These are phyloP conservation scores for Chrysanthemum makinoi DNA, from an alignment of 129 eudicot genomes.

Conservation along the genomic window DNA sequence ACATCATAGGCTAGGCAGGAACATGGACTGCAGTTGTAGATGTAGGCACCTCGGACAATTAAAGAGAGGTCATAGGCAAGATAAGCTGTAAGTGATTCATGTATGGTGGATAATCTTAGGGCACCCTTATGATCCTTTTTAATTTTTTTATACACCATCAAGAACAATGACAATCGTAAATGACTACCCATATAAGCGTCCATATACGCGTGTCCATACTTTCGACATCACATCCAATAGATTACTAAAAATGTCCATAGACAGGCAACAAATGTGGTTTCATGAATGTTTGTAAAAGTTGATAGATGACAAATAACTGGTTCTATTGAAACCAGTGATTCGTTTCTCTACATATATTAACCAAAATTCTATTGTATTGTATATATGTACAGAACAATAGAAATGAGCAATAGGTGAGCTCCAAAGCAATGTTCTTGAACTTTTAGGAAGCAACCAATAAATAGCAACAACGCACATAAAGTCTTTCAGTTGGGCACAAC, in stretches of 20 bases:
- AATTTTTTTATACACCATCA: no score
- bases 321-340: no score
- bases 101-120: no score
- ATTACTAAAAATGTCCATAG: not conserved
- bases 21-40: slow-evolving; percentile 1
- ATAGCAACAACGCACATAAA: not conserved
- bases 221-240: not conserved
- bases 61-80: no score
- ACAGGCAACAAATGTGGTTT: not conserved
- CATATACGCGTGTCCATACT: not conserved
- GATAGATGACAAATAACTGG: no score
- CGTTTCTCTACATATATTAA: no score
- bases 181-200: not conserved
- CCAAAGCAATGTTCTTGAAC: not conserved
- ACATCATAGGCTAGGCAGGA: not conserved
- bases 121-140: no score
- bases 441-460: not conserved
- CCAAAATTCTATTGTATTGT: no score
- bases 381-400: no score
- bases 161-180: not conserved
- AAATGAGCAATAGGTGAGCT: no score
- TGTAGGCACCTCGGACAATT: no score
- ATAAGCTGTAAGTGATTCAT: no score
- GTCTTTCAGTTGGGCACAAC: not conserved
- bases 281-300: not conserved